Base-by-base conservation (phyloP, 2,329 filamentous ascomycete species). In the Hypoxylon sp. region DNA sequence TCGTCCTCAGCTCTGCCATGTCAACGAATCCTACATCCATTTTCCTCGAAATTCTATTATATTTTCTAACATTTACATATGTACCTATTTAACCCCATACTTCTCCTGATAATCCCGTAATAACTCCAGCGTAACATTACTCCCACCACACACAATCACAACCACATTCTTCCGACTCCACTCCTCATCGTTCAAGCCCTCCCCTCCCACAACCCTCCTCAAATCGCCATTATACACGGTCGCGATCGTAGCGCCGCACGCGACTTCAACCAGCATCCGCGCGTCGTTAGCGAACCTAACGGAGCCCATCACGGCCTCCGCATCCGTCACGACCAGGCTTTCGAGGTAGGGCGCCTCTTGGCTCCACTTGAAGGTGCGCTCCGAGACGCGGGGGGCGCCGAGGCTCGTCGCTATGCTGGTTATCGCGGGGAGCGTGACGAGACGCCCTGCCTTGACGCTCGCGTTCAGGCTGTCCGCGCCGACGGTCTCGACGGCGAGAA, bases 61-160 rank as follows among this genome's bases (percentile, higher is more conserved):
- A 33, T 37, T 31, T 42, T 39, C 29, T n/a, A 58, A n/a, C 24
- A 22, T 44, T 5, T 22, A 22, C 19, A 22, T 22, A 22, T 22
- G 47, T 11, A 24, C 33, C 55, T 61, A 65, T 42, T 55, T 50
- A 35, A 81, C 76, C 5, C 78, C 80, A 70, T 84, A 89, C 70
- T 77, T 79, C 71, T 84, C 80, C 70, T 83, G 82, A 78, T 91
- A 94, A 63, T 81, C 83, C 57, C 84, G 82, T 57, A 94, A 80
- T 75, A 90, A 85, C 37, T 87, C 85, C 65, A 91, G 78, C 1
- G 87, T 88, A 37, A 93, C 86, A 77, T 89, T 89, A 22, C 86
- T 90, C 3, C 92, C 92, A 48, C 95, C 95, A 76, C 95, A 98
- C 5, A 98, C 89, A 24, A 97, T 85, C 58, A 98, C 83, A 1